Conservation (phyloP, 1,284 basidiomycete species). For the Pisolithus thermaeus region DNA sequence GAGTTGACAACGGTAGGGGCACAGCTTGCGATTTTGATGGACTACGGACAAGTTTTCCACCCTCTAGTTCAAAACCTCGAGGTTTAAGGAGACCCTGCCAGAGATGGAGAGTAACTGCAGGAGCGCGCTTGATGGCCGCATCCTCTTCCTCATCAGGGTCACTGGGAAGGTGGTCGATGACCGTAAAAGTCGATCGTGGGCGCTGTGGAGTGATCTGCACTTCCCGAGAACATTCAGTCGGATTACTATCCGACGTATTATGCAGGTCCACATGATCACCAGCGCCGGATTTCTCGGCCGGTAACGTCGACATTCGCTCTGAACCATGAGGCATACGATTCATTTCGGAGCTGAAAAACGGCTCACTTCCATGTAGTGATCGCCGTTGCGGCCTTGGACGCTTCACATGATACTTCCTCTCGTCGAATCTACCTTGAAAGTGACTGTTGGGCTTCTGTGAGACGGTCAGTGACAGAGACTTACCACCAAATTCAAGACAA, state of each 20-base stretch:
- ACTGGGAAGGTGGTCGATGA: slow-evolving; percentile 15
- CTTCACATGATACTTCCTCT: slow-evolving; percentile 51
- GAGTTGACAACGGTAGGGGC: background rate
- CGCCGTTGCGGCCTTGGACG: slow-evolving; percentile 54
- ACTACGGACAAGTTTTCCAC: slow-evolving; percentile 50
- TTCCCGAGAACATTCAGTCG: slow-evolving; percentile 3
- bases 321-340: slow-evolving; percentile 7
- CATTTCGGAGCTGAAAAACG: background rate
- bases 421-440: slow-evolving; percentile 39
- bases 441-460: background rate
- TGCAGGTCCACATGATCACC: slow-evolving; percentile 11
- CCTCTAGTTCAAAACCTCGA: slow-evolving; percentile 56
- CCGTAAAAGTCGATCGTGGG: slow-evolving; percentile 17
- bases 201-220: slow-evolving; percentile 3
- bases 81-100: slow-evolving; percentile 61
- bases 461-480: slow-evolving; percentile 8
- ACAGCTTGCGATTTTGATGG: slow-evolving; percentile 41
- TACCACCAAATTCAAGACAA: slow-evolving; percentile 62
- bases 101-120: slow-evolving; percentile 54
- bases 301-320: slow-evolving; percentile 13
- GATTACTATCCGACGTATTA: slow-evolving; percentile 10
- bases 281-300: slow-evolving; percentile 13
- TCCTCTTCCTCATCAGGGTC: slow-evolving; percentile 41
- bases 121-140: slow-evolving; percentile 46
- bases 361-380: slow-evolving; percentile 28